phyloP scores from a whole-genome alignment of 23 red algal species.

The Agarophyton chilense region DNA sequence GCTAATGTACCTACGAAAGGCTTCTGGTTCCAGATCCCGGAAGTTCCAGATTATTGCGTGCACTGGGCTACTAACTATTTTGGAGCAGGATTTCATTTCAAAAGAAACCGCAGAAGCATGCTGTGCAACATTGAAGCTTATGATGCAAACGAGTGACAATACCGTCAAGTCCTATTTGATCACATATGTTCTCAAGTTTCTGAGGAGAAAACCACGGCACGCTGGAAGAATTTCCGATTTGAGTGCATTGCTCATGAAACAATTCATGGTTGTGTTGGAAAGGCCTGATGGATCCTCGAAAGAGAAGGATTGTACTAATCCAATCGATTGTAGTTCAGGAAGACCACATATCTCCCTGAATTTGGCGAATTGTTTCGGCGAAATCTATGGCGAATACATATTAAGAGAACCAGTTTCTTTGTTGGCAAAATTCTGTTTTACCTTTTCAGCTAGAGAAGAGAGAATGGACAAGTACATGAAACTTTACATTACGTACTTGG shows the following conservation, averaged over 20 bases:
- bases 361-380: slow-evolving; percentile 6
- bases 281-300: not conserved
- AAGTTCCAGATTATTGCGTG: slow-evolving; percentile 20
- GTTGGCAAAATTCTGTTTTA: slow-evolving; percentile 16
- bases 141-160: slow-evolving; percentile 27
- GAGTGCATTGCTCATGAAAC: slow-evolving; percentile 23
- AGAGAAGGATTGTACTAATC: not conserved
- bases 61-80: slow-evolving; percentile 13
- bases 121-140: slow-evolving; percentile 6
- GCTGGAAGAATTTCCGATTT: not conserved
- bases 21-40: not conserved
- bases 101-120: not conserved
- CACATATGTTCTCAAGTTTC: not conserved
- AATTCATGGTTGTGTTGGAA: not conserved
- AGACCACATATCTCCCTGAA: not conserved
- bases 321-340: not conserved
- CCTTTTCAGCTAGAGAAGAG: not conserved
- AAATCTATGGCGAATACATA: slow-evolving; percentile 16
- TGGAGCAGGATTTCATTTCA: not conserved
- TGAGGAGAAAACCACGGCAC: slow-evolving; percentile 8
- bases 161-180: slow-evolving; percentile 34
- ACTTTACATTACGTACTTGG: slow-evolving; percentile 1
- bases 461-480: not conserved
- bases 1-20: slow-evolving; percentile 38
- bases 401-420: slow-evolving; percentile 23